phyloP scores from a whole-genome alignment of 768 basidiomycete species.

The Mycena belliarum region DNA sequence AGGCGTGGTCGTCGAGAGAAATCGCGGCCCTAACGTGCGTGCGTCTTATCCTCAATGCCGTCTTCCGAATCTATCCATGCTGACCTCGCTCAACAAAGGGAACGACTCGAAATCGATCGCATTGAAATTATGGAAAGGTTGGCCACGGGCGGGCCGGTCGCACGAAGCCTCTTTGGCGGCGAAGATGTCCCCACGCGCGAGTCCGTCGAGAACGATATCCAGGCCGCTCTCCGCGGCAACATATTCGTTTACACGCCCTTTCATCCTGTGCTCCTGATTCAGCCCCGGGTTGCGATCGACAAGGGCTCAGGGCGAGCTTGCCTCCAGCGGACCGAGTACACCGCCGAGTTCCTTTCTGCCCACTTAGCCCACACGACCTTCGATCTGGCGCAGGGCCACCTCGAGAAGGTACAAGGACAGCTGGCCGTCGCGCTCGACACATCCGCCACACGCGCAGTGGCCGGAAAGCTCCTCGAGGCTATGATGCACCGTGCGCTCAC shows the following conservation, averaged over 20 bases:
- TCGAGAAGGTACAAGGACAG: neutral
- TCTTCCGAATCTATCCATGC: neutral
- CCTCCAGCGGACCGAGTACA: neutral
- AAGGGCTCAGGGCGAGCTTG: neutral
- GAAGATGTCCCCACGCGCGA: neutral
- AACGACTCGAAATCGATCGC: neutral
- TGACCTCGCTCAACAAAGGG: neutral
- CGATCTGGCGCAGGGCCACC: neutral
- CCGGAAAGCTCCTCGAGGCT: neutral
- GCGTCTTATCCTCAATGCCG: neutral
- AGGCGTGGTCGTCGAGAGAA: conserved; percentile 5
- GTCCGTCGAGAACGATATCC: neutral
- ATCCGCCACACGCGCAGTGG: neutral
- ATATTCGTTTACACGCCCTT: neutral
- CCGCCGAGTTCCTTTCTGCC: neutral
- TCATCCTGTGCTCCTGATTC: neutral
- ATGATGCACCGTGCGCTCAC: neutral
- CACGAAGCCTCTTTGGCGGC: neutral
- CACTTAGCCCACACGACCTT: neutral
- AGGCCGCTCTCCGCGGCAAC: neutral
- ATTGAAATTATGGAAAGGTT: neutral
- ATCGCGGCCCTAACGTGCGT: neutral
- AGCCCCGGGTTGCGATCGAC: neutral
- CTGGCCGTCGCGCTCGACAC: neutral
- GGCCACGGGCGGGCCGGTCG: neutral